Conservation (phyloP, 331 rosid species). For the Pyrus hybrid region DNA sequence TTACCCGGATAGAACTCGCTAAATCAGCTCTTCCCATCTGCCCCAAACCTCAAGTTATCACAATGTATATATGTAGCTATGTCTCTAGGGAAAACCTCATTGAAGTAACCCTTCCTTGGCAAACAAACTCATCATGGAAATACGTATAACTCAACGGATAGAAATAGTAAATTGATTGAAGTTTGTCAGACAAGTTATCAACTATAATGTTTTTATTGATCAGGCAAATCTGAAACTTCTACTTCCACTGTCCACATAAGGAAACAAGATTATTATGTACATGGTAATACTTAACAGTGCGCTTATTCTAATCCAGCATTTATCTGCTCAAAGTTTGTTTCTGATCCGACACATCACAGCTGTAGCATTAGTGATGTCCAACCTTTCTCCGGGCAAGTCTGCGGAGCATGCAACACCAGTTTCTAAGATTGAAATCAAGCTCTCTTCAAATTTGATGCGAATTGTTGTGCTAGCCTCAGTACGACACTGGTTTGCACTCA, state of each 20-base stretch:
- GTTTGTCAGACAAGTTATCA: background rate
- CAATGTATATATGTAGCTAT: constrained; percentile 83
- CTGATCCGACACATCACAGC: background rate
- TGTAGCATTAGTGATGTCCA: background rate
- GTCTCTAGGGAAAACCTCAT: constrained; percentile 59
- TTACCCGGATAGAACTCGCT: constrained; percentile 73
- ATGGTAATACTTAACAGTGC: background rate
- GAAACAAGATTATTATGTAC: background rate
- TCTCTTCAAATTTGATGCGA: background rate
- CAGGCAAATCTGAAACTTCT: background rate
- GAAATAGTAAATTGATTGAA: too few relatives aligned
- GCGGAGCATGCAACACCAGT: background rate
- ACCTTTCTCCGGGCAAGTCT: background rate
- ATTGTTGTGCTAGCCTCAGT: background rate
- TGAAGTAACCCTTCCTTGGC: constrained; percentile 76
- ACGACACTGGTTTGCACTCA: background rate
- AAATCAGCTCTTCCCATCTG: constrained; percentile 93
- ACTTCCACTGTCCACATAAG: background rate
- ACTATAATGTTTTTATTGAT: background rate
- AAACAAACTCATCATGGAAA: constrained; percentile 77
- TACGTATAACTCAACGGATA: background rate
- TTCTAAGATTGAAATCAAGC: background rate
- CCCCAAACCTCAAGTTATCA: constrained; percentile 82
- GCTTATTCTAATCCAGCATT: background rate
- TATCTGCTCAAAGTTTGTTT: background rate